Base-by-base conservation (phyloP, 2,329 filamentous ascomycete genomes). In the Trichoderma polysporum region DNA sequence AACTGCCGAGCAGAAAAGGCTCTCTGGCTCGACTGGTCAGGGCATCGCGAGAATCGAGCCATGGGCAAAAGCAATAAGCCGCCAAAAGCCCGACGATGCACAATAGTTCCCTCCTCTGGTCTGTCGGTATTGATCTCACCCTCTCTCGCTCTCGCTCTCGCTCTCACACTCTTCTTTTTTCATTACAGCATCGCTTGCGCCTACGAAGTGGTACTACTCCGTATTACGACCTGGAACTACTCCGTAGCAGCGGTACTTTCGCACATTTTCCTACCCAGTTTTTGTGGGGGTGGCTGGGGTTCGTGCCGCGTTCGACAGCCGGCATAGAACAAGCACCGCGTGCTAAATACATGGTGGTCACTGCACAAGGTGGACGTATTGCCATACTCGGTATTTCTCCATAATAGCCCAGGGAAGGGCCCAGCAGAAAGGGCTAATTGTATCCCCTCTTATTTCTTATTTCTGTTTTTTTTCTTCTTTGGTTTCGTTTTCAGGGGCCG, bases 201-300 rank as follows among this genome's bases (percentile, higher is more conserved):
- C n/a, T n/a, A n/a, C n/a, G n/a, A n/a, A n/a, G n/a, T n/a, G n/a
- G n/a, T 10, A 41, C 39, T 8, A 45, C 39, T 45, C n/a, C n/a
- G 7, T 41, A 4, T n/a, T 41, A 41, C 10, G 3, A 9, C 33
- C 33, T n/a, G n/a, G n/a, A 3, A 41, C 39, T 8, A 45, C 39
- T 45, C n/a, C n/a, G 7, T 41, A 4, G 17, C 19, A 47, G 41
- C 54, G 22, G 54, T 57, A 41, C 56, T 59, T 17, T 47, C 25
- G 25, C 56, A 45, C 56, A 17, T 35, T 41, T 39, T 41, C 39
- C 39, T 17, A 41, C 39, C 19, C 17, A 8, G 39, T 41, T 50
- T 17, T 61, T 61, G 58, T 52, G 45, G 58, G 58, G 58, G 58
- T 29, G 9, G 58, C 45, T 47, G 45, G 58, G 58, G 31, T 61